Conservation (phyloP, 441 rosid genomes). For the Adansonia madagascariensis region DNA sequence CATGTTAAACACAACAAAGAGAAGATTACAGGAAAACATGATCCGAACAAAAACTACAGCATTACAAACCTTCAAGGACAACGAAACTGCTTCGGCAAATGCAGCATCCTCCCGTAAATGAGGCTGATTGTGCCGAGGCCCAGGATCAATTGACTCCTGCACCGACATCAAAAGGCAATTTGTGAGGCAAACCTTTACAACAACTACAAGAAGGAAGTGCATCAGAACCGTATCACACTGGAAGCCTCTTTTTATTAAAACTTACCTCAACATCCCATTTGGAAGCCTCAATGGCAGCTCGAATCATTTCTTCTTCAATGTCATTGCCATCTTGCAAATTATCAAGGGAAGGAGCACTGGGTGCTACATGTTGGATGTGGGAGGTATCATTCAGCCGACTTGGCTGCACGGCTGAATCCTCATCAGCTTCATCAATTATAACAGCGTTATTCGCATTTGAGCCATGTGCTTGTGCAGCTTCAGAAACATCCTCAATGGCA, state of each 20-base stretch:
- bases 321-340: conserved; percentile 63
- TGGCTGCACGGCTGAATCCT: conserved; percentile 43
- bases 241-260: conserved; percentile 19
- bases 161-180: conserved; percentile 27
- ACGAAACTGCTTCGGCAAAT: conserved; percentile 69
- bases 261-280: conserved; percentile 69
- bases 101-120: conserved; percentile 49
- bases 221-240: conserved; percentile 15
- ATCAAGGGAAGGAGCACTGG: conserved; percentile 54
- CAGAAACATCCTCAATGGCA: conserved; percentile 75
- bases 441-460: conserved; percentile 56
- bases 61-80: conserved; percentile 59
- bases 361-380: conserved; percentile 36
- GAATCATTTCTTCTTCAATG: conserved; percentile 94
- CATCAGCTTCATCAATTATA: conserved; percentile 62
- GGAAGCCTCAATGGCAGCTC: conserved; percentile 98
- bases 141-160: conserved; percentile 46
- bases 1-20: conserved; percentile 33
- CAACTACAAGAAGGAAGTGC: neutral
- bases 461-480: conserved; percentile 47
- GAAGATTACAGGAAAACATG: conserved; percentile 6
- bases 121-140: conserved; percentile 44
- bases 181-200: conserved; percentile 1
- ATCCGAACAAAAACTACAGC: neutral
- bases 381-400: conserved; percentile 32